Base-by-base conservation (phyloP, 768 basidiomycete species). In the Amanita rimosa region DNA sequence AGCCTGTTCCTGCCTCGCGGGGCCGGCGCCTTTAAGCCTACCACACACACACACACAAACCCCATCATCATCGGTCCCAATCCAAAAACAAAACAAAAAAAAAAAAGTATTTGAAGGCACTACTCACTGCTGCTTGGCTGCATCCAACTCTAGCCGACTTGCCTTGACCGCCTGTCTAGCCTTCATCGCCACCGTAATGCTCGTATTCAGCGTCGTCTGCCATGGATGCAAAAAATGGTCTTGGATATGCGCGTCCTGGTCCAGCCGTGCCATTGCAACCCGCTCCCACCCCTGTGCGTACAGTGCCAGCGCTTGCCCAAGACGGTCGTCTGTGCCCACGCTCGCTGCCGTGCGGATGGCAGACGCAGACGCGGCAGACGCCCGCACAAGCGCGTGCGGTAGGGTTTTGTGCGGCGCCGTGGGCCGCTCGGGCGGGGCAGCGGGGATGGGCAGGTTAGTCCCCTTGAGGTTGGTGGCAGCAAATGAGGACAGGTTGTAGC, bases 151-250 rank as follows among this genome's bases (percentile, higher is more conserved):
- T 45, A 96, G 72, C 54, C 91, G 69, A 61, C 85, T 88, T 11
- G 74, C 69, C 33, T 80, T 73, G 31, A 93, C 90, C 0, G 86
- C 85, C 63, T 86, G 81, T 42, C 89, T 76, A 0, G 95, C 92
- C 71, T 92, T 95, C 78, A 97, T 78, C 14, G 96, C 96, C 13
- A 96, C 81, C 7, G 79, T 74, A 60, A 99, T 82, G 46, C 82
- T 83, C 16, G 85, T 83, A 54, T 79, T 78, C 52, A 98, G 67
- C 5, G 92, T 96, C 21, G 81, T 80, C 66, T 89, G 85, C 92
- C 91, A 94, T 2, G 90, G 89, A 43, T 74, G 72, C 53, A 92
- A 65, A 65, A 90, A 93, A 47, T 72, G 69, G 26, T 63, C 65
- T 57, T 72, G 72, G 55, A 97, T 82, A 2, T 75, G 67, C 14